A percentile compares a stretch with the other conserved stretches of the same genome.
Conservation (phyloP, 2,329 filamentous ascomycete species). For the Colletotrichum godetiae region DNA sequence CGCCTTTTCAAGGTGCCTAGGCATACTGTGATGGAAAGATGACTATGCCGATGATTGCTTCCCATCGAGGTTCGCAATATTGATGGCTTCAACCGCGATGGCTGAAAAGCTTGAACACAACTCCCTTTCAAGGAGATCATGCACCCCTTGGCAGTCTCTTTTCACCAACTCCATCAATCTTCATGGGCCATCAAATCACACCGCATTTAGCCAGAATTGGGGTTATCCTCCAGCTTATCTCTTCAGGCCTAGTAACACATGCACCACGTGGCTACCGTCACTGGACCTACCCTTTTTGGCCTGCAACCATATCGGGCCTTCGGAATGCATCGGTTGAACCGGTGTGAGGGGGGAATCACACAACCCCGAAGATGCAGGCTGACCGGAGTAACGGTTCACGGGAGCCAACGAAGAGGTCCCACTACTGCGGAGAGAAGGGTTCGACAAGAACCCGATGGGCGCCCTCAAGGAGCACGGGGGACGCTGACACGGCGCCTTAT, state of each 20-base stretch:
- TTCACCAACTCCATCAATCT: neutral
- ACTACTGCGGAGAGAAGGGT: neutral
- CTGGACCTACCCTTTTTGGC: constrained; percentile 1
- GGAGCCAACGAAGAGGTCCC: neutral
- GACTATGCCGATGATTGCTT: too few relatives aligned
- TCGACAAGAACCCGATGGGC: neutral
- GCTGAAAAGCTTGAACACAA: too few relatives aligned
- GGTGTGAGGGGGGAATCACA: neutral
- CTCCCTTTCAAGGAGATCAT: too few relatives aligned
- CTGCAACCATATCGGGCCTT: neutral
- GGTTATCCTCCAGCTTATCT: neutral
- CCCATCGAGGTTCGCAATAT: too few relatives aligned
- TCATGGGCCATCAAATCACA: neutral
- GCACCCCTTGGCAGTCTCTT: too few relatives aligned
- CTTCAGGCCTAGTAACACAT: constrained; percentile 2
- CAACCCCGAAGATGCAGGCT: neutral
- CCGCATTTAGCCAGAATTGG: neutral
- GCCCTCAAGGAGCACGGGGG: neutral
- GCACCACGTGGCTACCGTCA: constrained; percentile 28
- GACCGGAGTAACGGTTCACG: neutral
- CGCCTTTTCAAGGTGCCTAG: too few relatives aligned
- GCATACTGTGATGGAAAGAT: too few relatives aligned
- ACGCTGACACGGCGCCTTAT: constrained; percentile 20
- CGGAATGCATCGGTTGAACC: constrained; percentile 25
- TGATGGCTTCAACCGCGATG: too few relatives aligned